phyloP scores from a whole-genome alignment of 345 rosid genomes.

The Gynandropsis gynandra region DNA sequence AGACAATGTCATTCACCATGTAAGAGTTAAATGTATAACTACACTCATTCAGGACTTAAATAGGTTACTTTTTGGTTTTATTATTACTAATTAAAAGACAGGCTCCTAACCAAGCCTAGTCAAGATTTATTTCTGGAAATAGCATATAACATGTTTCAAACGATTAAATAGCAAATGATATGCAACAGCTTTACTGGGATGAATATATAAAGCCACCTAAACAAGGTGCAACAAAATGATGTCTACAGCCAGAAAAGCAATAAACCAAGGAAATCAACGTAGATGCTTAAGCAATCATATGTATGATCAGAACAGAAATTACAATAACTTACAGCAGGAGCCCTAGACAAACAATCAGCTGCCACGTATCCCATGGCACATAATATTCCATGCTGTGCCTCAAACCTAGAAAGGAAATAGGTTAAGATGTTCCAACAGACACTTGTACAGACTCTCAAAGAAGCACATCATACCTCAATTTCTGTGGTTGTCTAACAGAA shows the following conservation, averaged over 20 bases:
- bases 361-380: constrained; percentile 74
- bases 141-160: constrained; percentile 10
- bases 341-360: constrained; percentile 56
- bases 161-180: constrained; percentile 11
- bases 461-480: constrained; percentile 46
- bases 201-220: constrained; percentile 14
- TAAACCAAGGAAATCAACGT: constrained; percentile 5
- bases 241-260: constrained; percentile 5
- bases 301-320: not conserved
- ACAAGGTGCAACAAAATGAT: constrained; percentile 9
- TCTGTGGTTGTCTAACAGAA: constrained; percentile 38
- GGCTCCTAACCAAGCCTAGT: constrained; percentile 10
- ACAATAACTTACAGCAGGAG: constrained; percentile 48
- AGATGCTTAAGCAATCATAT: constrained; percentile 1
- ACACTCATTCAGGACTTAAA: not conserved
- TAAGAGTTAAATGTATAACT: constrained; percentile 2
- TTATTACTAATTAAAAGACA: constrained; percentile 8
- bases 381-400: constrained; percentile 65
- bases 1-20: constrained; percentile 2
- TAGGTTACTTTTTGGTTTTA: constrained; percentile 1
- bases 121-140: constrained; percentile 5
- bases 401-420: constrained; percentile 54
- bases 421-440: constrained; percentile 12
- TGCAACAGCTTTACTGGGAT: constrained; percentile 2
- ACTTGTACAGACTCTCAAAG: constrained; percentile 8